A percentile compares a stretch with the other conserved stretches of the same genome.
phyloP scores from a whole-genome alignment of 176 grass and related monocot genomes.

The Carex myosuroides region DNA sequence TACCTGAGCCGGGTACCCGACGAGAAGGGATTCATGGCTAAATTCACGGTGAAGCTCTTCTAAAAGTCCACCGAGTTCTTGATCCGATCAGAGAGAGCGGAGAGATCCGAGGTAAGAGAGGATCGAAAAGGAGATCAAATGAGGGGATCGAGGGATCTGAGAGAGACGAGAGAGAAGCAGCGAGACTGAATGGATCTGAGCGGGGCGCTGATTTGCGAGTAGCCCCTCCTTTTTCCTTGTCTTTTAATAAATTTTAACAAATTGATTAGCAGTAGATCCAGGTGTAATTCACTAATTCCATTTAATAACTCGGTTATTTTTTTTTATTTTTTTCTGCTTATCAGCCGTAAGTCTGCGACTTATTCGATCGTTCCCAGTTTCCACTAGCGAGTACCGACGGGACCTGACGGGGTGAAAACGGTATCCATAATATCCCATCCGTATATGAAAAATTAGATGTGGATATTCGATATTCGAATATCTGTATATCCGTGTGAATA shows the following conservation, averaged over 20 bases:
- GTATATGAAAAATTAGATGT: no score
- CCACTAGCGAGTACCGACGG: no score
- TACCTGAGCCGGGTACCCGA: constrained; percentile 92
- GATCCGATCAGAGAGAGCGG: constrained; percentile 21
- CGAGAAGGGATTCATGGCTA: constrained; percentile 95
- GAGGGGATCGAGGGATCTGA: constrained; percentile 59
- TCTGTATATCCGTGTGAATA: no score
- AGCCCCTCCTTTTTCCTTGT: constrained; percentile 16
- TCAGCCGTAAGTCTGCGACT: background rate
- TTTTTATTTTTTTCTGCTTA: background rate
- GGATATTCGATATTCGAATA: no score
- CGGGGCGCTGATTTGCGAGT: constrained; percentile 39
- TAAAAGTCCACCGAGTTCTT: constrained; percentile 30
- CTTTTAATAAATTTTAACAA: background rate
- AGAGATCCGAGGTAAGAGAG: constrained; percentile 29
- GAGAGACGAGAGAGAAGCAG: constrained; percentile 30
- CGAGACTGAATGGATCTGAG: constrained; percentile 58
- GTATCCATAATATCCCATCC: no score
- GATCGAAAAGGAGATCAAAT: background rate
- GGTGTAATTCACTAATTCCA: background rate
- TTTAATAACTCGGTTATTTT: constrained; percentile 1
- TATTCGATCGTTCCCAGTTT: background rate
- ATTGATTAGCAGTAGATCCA: constrained; percentile 1
- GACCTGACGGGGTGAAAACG: no score
- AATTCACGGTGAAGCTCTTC: constrained; percentile 46